Evolutionary conservation across 805 yeast genomes (phyloP).

Genomic region (Saturnispora gosingensis): DNA sequence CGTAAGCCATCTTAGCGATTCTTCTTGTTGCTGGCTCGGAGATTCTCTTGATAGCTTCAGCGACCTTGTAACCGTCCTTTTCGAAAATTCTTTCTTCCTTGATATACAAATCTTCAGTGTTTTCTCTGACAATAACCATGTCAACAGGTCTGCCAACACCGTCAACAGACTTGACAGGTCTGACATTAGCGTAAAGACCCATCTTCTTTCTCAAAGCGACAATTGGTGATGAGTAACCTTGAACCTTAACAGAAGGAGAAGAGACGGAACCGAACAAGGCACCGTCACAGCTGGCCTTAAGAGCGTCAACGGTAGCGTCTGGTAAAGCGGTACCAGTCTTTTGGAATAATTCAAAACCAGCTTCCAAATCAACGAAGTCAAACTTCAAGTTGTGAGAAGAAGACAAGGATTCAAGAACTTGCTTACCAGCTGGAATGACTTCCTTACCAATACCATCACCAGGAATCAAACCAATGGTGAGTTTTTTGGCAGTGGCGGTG

Average conservation of each 20-base stretch:
- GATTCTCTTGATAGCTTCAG: constrained; percentile 97
- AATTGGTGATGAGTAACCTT: constrained; percentile 95
- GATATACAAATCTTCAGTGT: constrained; percentile 95
- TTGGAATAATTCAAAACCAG: constrained; percentile 91
- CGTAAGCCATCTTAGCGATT: constrained; percentile 86
- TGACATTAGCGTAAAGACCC: constrained; percentile 92
- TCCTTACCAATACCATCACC: constrained; percentile 99
- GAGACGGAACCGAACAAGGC: constrained; percentile 97
- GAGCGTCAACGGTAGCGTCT: constrained; percentile 73
- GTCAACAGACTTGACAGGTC: constrained; percentile 92
- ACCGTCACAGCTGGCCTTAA: constrained; percentile 83
- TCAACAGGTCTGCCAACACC: constrained; percentile 86
- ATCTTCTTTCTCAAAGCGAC: constrained; percentile 95
- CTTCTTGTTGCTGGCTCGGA: constrained; percentile 76
- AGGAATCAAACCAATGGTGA: constrained; percentile 70
- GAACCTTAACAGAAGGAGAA: constrained; percentile 89
- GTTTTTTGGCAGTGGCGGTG: constrained; percentile 34
- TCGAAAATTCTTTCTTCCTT: constrained; percentile 79
- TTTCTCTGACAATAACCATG: constrained; percentile 96
- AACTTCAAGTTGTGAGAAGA: constrained; percentile 67
- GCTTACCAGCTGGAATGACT: constrained; percentile 94
- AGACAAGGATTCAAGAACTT: constrained; percentile 75
- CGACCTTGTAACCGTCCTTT: constrained; percentile 78
- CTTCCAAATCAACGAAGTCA: constrained; percentile 79
- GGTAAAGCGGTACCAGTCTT: constrained; percentile 95